Evolutionary conservation across 2,329 filamentous ascomycete species (phyloP), one percentile per base, ranked within the genome.

Genomic region (Cordyceps farinosa): DNA sequence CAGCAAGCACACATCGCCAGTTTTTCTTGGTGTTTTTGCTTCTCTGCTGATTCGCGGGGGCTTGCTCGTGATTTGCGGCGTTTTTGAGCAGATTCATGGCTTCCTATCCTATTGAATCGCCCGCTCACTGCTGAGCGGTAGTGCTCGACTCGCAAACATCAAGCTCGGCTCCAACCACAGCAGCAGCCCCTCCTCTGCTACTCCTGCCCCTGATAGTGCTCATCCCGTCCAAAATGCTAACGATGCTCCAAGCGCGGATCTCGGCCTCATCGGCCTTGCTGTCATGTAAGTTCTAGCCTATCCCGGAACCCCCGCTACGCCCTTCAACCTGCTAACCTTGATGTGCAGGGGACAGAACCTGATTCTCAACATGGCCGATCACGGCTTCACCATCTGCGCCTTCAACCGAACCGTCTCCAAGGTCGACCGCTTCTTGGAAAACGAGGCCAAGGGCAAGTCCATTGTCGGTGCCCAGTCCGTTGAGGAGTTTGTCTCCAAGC

Each of bases 391-490:
- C 77, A 91, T 99, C 75, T 90, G 94, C 80, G 95, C 94, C 72
- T 99, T 90, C 88, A 99, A 99, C 90, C 91, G 95, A 80, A 99
- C 95, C 72, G 91, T 97, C 72, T 87, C 92, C 81, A 99, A 99
- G 88, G 95, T 99, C 79, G 93, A 98, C 84, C 85, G 85, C 72
- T 97, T 97, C 87, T 82, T 97, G 71, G 89, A 84, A 69, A 94
- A 97, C 81, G 90, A 94, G 82, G 91, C 91, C 77, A 92, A 94
- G 86, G 91, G 93, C 84, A 97, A 97, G 87, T 90, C 91, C 73
- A 90, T 99, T 72, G 87, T 97, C 69, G 95, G 95, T 78, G 94
- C 95, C 73, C 89, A 97, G 83, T 90, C 88, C 75, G 90, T 92
- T 77, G 86, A 97, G 84, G 95, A 99, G 81, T 97, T 99, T 77